Conservation (phyloP, 2,329 filamentous ascomycete genomes). For the Diplodia intermedia region DNA sequence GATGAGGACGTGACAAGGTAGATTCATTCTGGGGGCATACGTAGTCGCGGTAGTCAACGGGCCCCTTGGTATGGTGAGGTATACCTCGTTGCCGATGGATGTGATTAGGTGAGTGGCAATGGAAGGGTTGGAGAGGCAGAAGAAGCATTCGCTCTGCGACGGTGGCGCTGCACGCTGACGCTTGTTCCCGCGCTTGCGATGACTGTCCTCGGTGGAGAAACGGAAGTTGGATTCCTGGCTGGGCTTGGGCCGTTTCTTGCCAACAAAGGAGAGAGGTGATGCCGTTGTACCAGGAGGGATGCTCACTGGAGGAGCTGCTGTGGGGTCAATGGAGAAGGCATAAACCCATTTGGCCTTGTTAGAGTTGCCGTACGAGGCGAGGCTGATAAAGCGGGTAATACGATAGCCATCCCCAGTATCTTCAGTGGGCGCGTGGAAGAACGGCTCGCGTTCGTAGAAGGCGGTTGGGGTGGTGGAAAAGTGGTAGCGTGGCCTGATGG, state of each 20-base stretch:
- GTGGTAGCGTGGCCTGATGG: constrained; percentile 90
- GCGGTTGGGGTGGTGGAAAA: constrained; percentile 73
- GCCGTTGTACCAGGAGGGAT: constrained; percentile 75
- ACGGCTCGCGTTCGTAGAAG: constrained; percentile 92
- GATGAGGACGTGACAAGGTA: constrained; percentile 87
- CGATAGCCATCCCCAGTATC: constrained; percentile 60
- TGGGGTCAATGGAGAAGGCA: constrained; percentile 69
- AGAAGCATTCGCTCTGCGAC: constrained; percentile 82
- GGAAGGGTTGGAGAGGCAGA: constrained; percentile 88
- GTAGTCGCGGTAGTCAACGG: constrained; percentile 76
- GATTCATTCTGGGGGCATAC: constrained; percentile 71
- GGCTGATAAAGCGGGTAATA: constrained; percentile 87
- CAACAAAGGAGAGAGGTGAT: constrained; percentile 70
- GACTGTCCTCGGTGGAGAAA: constrained; percentile 46
- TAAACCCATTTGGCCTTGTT: constrained; percentile 82
- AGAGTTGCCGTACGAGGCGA: constrained; percentile 78
- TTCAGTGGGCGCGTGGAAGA: constrained; percentile 70
- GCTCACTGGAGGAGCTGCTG: constrained; percentile 64
- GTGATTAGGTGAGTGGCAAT: constrained; percentile 87
- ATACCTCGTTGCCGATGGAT: constrained; percentile 85
- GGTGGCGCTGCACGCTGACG: constrained; percentile 48
- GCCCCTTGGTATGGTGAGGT: constrained; percentile 91
- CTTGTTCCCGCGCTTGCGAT: constrained; percentile 50
- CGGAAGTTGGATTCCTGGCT: constrained; percentile 44
- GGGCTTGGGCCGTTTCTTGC: constrained; percentile 63